Base-by-base conservation (phyloP, 805 yeast species). In the Saccharomycopsis microspora region DNA sequence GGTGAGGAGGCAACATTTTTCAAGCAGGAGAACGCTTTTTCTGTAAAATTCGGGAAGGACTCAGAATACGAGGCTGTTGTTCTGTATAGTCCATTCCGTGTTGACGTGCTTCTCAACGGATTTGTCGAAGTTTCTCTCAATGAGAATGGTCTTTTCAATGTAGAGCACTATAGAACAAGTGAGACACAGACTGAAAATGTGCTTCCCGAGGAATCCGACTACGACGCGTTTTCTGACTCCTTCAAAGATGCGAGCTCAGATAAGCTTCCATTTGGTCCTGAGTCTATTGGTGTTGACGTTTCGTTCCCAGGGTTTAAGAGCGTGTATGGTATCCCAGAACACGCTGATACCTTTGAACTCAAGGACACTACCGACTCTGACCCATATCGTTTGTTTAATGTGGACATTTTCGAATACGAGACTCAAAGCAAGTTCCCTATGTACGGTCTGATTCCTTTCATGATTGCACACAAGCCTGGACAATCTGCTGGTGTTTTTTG, bases 321-420 rank as follows among this genome's bases (percentile, higher is more conserved):
- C 57, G 84, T 86, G 1, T 93, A 76, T 61, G 99, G 99, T n/a
- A 83, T 93, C 41, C 97, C 98, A 0, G 98, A 93, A 63, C 98
- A 93, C 59, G 90, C 97, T 0, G 95, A 86, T 56, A 68, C 82
- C 1, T 64, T 93, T 43, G 70, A 81, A 19, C 67, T 93, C 55
- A 78, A 79, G 48, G 90, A 85, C 54, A 89, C 97, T 0, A 56
- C 66, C 0, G 41, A 43, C 27, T 53, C 58, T 1, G 84, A 81
- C 47, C 97, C 97, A 2, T 93, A 93, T 63, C 72, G 98, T 41
- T 67, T 93, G 40, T 93, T 67, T 69, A 90, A 93, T 57, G 97
- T 89, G 32, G 99, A 93, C 61, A 90, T 90, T 35, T 93, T 93
- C 64, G 97, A 93, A 64, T 93, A 93, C 61, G 94, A 85, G 56